A percentile compares a stretch with the other conserved stretches of the same genome.
Evolutionary conservation across 345 rosid species (phyloP).

Genomic region (Eucalyptus fibrosa): DNA sequence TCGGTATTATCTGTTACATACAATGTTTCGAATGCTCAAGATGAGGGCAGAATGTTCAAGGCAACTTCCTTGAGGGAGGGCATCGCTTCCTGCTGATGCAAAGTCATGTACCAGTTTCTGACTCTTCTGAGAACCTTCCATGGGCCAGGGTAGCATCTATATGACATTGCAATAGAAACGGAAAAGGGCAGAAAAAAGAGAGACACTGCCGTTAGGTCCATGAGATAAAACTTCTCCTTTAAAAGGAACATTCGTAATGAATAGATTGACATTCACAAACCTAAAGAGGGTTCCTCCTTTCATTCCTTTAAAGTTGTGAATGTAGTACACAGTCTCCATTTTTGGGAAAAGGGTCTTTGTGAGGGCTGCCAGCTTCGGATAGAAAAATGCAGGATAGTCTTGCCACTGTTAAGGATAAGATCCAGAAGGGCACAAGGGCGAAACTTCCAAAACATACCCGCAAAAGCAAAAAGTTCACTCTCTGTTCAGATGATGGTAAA

Average conservation of each 20-base stretch:
- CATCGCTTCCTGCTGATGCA: constrained; percentile 75
- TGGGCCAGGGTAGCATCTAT: constrained; percentile 85
- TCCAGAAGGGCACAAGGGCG: not conserved
- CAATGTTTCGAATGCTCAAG: constrained; percentile 13
- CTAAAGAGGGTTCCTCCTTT: constrained; percentile 91
- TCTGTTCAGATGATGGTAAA: not conserved
- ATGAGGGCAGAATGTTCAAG: constrained; percentile 58
- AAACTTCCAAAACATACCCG: not conserved
- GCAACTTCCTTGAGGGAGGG: constrained; percentile 96
- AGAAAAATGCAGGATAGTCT: constrained; percentile 93
- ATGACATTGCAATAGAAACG: not conserved
- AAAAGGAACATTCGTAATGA: not conserved
- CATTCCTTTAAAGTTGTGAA: constrained; percentile 86
- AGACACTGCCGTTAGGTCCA: not conserved
- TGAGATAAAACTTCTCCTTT: not conserved
- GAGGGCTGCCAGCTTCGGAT: constrained; percentile 84
- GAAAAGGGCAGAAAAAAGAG: not conserved
- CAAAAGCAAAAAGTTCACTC: not conserved
- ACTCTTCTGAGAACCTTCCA: constrained; percentile 74
- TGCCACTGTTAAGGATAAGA: constrained; percentile 12
- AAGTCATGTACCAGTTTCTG: constrained; percentile 19
- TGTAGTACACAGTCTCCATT: constrained; percentile 90
- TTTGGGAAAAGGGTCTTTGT: constrained; percentile 56
- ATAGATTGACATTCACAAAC: not conserved
- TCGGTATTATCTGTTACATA: not conserved